Conservation (phyloP, 2,329 filamentous ascomycete genomes). For the Myotisia sp. region DNA sequence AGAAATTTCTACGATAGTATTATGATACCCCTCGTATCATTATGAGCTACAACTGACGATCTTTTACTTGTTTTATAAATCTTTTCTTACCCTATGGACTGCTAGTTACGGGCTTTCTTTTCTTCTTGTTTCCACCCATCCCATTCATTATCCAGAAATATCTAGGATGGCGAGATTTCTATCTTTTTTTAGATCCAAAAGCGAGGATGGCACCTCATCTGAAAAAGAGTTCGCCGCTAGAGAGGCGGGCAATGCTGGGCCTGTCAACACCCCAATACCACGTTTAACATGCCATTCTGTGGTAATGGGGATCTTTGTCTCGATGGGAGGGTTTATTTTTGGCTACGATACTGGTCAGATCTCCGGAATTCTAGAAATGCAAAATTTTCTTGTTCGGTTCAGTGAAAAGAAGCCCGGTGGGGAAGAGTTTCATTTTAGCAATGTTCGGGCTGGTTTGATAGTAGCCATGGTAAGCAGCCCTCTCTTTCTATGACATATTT, state of each 20-base stretch:
- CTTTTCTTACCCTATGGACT: no score
- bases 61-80: no score
- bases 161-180: slow-evolving; percentile 1
- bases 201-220: background rate
- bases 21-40: no score
- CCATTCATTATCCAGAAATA: background rate
- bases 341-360: slow-evolving; percentile 32
- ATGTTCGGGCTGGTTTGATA: slow-evolving; percentile 32
- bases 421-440: slow-evolving; percentile 29
- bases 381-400: slow-evolving; percentile 31
- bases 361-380: slow-evolving; percentile 34
- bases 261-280: slow-evolving; percentile 30
- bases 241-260: slow-evolving; percentile 6
- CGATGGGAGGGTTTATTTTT: slow-evolving; percentile 36
- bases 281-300: slow-evolving; percentile 31
- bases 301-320: slow-evolving; percentile 32
- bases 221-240: slow-evolving; percentile 7
- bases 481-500: background rate
- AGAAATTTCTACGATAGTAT: no score
- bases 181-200: background rate
- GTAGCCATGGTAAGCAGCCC: slow-evolving; percentile 28
- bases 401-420: slow-evolving; percentile 20
- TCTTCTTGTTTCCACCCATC: background rate
- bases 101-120: no score
- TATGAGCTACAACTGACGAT: no score